Evolutionary conservation across 257 asterid species (phyloP), one percentile per base, ranked within the genome.

Genomic region (Jaltomata sinuosa): DNA sequence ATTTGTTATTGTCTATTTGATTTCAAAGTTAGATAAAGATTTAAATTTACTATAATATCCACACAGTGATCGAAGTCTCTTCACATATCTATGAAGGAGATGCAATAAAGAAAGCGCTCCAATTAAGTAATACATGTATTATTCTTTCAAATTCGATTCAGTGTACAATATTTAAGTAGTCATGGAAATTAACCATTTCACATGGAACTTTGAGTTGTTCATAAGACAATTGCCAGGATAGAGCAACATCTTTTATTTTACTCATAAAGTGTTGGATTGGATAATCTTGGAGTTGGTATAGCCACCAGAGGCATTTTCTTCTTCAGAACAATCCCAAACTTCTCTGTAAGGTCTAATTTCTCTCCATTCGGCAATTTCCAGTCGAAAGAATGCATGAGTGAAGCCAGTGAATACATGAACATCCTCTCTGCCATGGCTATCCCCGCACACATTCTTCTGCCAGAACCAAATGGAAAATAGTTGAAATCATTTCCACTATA

Each of bases 301-400:
- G 89, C 95, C 76, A 92, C 85, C 42, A 93, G 88, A 82, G 95
- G 93, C 6, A 80, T 40, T 59, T 76, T 91, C 80, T 87, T 92
- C 87, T 90, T 93, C 69, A 91, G 85, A 83, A 92, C 94, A 82
- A 93, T 91, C 5, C 97, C 97, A 84, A 93, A 93, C 84, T 90
- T 91, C 78, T 92, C 95, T 0, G 86, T 69, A 32, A 91, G 85
- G 80, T 92, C 93, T 61, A 92, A 59, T 22, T 40, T 76, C 40
- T 87, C 87, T 47, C 90, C 92, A 25, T 81, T 78, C 0, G 86
- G 82, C 86, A 92, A 14, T 71, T 85, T 84, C 96, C 94, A 92
- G 3, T 89, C 89, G 84, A 94, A 94, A 64, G 92, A 88, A 86
- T 94, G 93, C 55, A 90, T 74, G 29, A 94, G 83, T 10, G 94